Conservation (phyloP, 2,329 filamentous ascomycete species). For the Monilinia laxa region DNA sequence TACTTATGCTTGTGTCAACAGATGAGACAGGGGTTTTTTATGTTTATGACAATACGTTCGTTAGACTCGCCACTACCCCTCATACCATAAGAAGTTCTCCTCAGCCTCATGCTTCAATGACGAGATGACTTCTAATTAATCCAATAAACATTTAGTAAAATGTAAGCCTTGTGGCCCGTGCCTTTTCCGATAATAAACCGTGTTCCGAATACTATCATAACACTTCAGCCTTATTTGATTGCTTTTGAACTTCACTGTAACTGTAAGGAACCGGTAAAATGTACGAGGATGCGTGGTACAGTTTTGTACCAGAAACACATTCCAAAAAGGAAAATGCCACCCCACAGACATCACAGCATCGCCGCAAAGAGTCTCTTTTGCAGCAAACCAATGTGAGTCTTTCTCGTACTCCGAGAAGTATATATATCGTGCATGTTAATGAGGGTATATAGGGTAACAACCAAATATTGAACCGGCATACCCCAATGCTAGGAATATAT, state of each 20-base stretch:
- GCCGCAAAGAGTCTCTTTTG: conserved; percentile 67
- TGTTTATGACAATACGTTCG: conserved; percentile 1
- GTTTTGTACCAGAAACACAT: conserved; percentile 64
- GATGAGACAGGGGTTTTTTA: conserved; percentile 5
- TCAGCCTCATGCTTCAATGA: conserved; percentile 23
- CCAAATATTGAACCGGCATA: conserved; percentile 52
- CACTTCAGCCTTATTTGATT: conserved; percentile 19
- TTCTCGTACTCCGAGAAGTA: not conserved
- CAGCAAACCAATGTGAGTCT: conserved; percentile 61
- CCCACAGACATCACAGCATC: conserved; percentile 53
- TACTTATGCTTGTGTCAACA: not conserved
- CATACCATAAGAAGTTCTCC: conserved; percentile 11
- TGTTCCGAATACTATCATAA: conserved; percentile 8
- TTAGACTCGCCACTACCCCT: conserved; percentile 15
- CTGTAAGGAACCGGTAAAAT: conserved; percentile 46
- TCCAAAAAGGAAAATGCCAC: conserved; percentile 48
- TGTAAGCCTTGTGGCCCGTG: conserved; percentile 17
- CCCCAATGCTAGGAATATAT: conserved; percentile 56
- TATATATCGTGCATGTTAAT: conserved; percentile 31
- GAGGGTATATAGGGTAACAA: conserved; percentile 51
- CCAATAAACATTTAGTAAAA: conserved; percentile 9
- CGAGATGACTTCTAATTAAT: conserved; percentile 12
- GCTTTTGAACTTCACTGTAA: not conserved
- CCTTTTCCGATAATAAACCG: not conserved
- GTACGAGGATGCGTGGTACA: conserved; percentile 87